A percentile compares a stretch with the other conserved stretches of the same genome.
Conservation (phyloP, 306 rosid genomes). For the Ziziphus jujuba region DNA sequence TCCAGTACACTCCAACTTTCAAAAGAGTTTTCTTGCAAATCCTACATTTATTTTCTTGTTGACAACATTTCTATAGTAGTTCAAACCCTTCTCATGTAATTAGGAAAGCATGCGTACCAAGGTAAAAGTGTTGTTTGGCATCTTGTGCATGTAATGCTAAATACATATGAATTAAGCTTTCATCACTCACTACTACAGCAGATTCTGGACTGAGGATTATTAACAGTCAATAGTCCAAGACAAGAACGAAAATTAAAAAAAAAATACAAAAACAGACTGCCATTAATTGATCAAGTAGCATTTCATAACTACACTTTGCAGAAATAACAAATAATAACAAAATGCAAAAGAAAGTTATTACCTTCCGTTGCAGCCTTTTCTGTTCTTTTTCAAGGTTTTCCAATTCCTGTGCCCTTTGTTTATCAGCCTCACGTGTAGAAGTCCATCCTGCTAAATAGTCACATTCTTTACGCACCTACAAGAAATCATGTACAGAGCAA, state of each 20-base stretch:
- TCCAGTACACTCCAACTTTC: no score
- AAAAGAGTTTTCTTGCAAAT: no score
- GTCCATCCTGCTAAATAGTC: constrained; percentile 59
- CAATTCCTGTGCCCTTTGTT: constrained; percentile 42
- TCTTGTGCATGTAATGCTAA: no score
- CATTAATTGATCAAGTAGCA: not conserved
- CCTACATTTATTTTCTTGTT: no score
- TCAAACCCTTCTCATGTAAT: no score
- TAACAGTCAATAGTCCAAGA: not conserved
- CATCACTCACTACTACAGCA: no score
- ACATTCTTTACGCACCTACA: constrained; percentile 80
- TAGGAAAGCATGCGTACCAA: no score
- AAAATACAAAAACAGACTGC: not conserved
- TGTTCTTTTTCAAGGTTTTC: constrained; percentile 50
- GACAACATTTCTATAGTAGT: no score
- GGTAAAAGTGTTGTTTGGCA: no score
- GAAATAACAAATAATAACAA: constrained; percentile 8
- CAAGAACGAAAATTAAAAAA: not conserved
- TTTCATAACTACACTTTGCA: not conserved
- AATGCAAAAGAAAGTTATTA: constrained; percentile 21
- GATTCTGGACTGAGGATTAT: not conserved
- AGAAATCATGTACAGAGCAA: not conserved
- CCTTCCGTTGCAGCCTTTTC: constrained; percentile 67
- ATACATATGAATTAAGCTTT: no score
- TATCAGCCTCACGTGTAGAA: constrained; percentile 51